Base-by-base conservation (phyloP, 164 flowering plant genomes). In the Nelumbo lutea region DNA sequence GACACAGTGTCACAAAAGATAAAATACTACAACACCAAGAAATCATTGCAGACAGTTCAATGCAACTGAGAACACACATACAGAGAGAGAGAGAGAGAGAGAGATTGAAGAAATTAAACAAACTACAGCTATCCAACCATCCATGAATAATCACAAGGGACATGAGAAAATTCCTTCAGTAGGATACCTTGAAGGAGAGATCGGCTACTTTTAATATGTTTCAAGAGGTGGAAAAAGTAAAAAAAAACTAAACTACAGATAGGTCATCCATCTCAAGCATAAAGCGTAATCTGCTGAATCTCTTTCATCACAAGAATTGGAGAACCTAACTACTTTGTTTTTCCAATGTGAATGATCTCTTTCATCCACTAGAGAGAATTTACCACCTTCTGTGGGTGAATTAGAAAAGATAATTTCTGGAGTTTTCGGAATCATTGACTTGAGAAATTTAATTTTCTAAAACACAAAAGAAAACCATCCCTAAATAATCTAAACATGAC, bases 1-100 rank as follows among this genome's bases (percentile, higher is more conserved):
- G 27, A 27, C 27, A 27, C 27, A 27, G 27, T 27, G 27, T 27
- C 27, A 27, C 27, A 27, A 27, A 27, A 27, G 27, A 27, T 27
- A 27, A 27, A 27, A 27, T 27, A 27, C 27, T 27, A 27, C 27
- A 27, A 27, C 27, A 27, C 27, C 27, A 27, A 27, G 27, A 27
- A 27, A 27, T 27, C 27, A 27, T 27, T 27, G 27, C 27, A 27
- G 27, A 27, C 27, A 27, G 27, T 0, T 27, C 27, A 27, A 27
- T 27, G 27, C 27, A 27, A 27, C 27, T 27, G 27, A 27, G 27
- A 27, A 27, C 27, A 27, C 27, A 27, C 27, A 27, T 27, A 27
- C 27, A 27, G 27, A 53, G 64, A 59, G 61, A 58, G 61, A 64
- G 5, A 59, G 15, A 42, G 47, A 64, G 3, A 56, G 48, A 64